Percentiles rank a stretch among this genome's conserved stretches.
Conservation (phyloP, 2,329 filamentous ascomycete genomes). For the Calonectria hongkongensis region DNA sequence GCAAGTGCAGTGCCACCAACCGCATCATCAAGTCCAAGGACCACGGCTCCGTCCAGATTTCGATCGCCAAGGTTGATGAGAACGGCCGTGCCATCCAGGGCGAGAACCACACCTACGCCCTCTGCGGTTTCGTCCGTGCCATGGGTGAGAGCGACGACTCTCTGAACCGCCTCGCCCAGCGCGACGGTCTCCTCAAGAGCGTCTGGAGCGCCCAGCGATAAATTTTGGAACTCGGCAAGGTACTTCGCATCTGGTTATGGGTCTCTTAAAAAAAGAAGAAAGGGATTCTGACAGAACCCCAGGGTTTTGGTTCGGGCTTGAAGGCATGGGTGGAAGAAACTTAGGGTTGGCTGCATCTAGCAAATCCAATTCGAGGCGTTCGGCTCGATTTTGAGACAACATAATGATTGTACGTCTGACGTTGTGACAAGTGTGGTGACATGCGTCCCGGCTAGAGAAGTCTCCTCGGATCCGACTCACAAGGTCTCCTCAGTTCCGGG, state of each 20-base stretch:
- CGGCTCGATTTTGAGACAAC: constrained; percentile 67
- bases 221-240: constrained; percentile 56
- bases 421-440: constrained; percentile 56
- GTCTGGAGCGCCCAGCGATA: constrained; percentile 90
- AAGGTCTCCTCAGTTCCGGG: constrained; percentile 65
- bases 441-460: constrained; percentile 72
- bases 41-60: constrained; percentile 98
- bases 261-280: constrained; percentile 47
- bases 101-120: constrained; percentile 98
- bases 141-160: constrained; percentile 99
- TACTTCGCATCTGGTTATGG: constrained; percentile 52
- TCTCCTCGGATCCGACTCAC: constrained; percentile 67
- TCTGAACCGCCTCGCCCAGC: constrained; percentile 95
- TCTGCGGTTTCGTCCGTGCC: constrained; percentile 97
- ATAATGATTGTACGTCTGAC: constrained; percentile 56
- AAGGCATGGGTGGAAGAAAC: constrained; percentile 62
- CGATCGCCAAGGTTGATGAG: constrained; percentile 98
- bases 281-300: constrained; percentile 53
- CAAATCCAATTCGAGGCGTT: constrained; percentile 69
- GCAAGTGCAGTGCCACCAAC: constrained; percentile 99
- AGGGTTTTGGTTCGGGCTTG: constrained; percentile 61
- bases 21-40: constrained; percentile 99
- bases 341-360: constrained; percentile 67
- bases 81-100: constrained; percentile 94
- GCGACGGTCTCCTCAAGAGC: constrained; percentile 96